Base-by-base conservation (phyloP, 2,329 filamentous ascomycete genomes). In the Venturia aucupariae region DNA sequence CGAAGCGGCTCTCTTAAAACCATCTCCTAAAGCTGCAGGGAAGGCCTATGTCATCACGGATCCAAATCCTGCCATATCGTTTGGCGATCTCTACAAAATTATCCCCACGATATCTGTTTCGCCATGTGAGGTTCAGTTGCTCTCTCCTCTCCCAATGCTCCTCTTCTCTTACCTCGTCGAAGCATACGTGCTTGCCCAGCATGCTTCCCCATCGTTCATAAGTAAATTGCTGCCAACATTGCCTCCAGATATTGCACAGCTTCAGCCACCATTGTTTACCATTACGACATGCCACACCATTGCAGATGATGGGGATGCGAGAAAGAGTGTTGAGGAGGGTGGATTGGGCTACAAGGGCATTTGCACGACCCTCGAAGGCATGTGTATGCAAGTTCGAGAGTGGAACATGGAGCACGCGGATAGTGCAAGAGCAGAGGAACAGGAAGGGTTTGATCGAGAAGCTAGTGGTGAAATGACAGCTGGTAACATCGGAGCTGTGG, bases 41-140 rank as follows among this genome's bases (percentile, higher is more conserved):
- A 75, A 79, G 42, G 76, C 81, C 17, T 84, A 81, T 68, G 70
- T 77, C 46, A 76, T 85, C 27, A 82, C 80, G 2, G 82, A 85
- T 60, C 75, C 73, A 0, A 81, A 80, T 35, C 77, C 79, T 4
- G 76, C 81, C n/a, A 39, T 76, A 7, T 66, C 72, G 7, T 80
- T 76, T 65, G 65, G 67, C 15, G 78, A 81, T 66, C 64, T 79
- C 4, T 80, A 80, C 63, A 67, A 59, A 5, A 69, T 78, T 0
- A 68, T 77, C 19, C 60, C 67, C 24, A 57, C 68, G 41, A 68
- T 75, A 24, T 72, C 71, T 32, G 68, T 66, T 51, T 76, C 74
- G 19, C 70, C 68, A 0, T 70, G 78, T 60, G 69, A 68, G 24
- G 66, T 78, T 11, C 65, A 67, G 3, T 70, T 68, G 46, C 70